Evolutionary conservation across 2,329 filamentous ascomycete species (phyloP).

Genomic region (Ophiostoma sp.): DNA sequence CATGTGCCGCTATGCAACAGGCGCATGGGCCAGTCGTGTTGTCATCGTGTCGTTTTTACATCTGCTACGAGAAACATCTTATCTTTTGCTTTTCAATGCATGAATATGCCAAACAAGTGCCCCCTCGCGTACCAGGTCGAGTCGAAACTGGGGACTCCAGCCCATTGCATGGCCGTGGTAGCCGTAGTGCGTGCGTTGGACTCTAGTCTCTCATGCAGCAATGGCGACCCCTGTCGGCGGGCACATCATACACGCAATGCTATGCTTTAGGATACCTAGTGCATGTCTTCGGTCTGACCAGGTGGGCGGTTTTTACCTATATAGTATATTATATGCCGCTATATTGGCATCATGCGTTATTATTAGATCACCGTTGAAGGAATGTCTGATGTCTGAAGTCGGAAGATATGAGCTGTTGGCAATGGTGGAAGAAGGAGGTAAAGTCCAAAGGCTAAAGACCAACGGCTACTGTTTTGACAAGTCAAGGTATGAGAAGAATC

Average conservation of each 20-base stretch:
- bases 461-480: neutral
- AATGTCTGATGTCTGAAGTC: neutral
- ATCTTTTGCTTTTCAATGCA: neutral
- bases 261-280: neutral
- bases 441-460: neutral
- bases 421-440: neutral
- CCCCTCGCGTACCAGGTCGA: neutral
- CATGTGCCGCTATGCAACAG: neutral
- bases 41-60: neutral
- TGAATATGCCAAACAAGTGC: neutral
- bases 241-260: neutral
- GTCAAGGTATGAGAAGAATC: neutral
- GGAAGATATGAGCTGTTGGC: neutral
- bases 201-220: constrained; percentile 5
- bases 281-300: neutral
- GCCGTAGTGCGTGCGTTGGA: neutral
- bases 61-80: neutral
- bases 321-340: neutral
- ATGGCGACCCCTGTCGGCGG: constrained; percentile 2
- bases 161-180: constrained; percentile 5
- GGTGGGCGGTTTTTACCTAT: neutral
- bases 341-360: neutral
- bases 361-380: neutral
- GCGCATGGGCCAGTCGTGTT: neutral
- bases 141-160: no score